Evolutionary conservation across 805 yeast species (phyloP), one percentile per base, ranked within the genome.

Genomic region (Saturnispora dispora): DNA sequence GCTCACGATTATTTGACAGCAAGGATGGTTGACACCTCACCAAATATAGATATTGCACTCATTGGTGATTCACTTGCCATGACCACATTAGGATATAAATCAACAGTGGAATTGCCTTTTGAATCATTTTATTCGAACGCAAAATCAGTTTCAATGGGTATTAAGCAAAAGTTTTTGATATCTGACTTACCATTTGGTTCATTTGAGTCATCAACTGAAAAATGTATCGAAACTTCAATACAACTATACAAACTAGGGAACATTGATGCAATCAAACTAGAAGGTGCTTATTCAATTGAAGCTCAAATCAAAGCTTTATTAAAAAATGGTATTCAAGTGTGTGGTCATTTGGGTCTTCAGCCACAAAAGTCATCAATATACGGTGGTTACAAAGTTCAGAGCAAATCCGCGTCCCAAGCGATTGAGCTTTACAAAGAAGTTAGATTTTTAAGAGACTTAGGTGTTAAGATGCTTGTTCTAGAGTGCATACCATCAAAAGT

Each of bases 1-100:
- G 95, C 96, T 0, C 88, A 91, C 64, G 98, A 91, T 63, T 84
- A 74, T 60, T 79, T 90, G 17, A 82, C 96, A 0, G 93, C 82
- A 0, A 70, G 72, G 30, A 71, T 85, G 59, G 95, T 89, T 0
- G 70, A 68, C 28, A 82, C 83, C 23, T 65, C 73, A 17, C 78
- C 90, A 0, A 75, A 77, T 0, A 73, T 81, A 2, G 97, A 91
- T 58, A 74, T 83, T 52, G 72, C 83, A 6, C 73, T 91, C 2
- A 82, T 91, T 4, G 99, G 99, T 3, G 99, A 91, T 65, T 90
- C 97, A 0, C 69, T 93, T 25, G 88, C 96, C 0, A 91, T 89
- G 96, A 90, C 87, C 1, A 76, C 95, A 0, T 73, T 88, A 55
- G 99, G 99, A 0, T 83, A 84, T 61, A 73, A 73, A 2, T 81